Evolutionary conservation across 2,329 filamentous ascomycete species (phyloP).

Genomic region (Xylogone sp.): DNA sequence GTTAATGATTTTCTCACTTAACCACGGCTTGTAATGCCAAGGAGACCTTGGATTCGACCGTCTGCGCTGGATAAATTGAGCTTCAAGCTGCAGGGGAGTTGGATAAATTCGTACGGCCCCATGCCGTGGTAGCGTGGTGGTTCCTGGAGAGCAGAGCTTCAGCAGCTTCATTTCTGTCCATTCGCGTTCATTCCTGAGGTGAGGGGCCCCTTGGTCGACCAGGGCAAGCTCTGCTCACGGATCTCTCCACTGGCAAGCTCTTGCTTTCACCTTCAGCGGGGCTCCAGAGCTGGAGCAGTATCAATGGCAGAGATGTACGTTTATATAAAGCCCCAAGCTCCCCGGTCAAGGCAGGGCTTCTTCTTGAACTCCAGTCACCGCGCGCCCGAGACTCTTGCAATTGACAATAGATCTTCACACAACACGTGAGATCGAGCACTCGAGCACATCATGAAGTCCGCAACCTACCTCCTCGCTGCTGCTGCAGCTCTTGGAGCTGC

Average conservation of each 20-base stretch:
- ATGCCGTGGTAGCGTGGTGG: not conserved
- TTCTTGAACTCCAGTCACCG: not conserved
- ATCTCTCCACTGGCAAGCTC: not conserved
- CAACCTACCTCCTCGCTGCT: not conserved
- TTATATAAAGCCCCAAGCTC: not conserved
- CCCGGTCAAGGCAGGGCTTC: no score
- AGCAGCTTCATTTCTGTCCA: not conserved
- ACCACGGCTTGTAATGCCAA: not conserved
- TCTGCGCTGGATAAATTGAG: not conserved
- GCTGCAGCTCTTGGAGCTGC: not conserved
- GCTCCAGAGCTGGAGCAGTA: not conserved
- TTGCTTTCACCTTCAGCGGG: not conserved
- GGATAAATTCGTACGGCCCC: not conserved
- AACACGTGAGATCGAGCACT: not conserved
- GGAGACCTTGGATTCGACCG: not conserved
- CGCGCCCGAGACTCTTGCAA: not conserved
- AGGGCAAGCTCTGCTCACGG: not conserved
- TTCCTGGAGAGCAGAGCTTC: not conserved
- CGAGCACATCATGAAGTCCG: not conserved
- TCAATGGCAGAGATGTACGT: not conserved
- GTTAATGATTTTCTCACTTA: not conserved
- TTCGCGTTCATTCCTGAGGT: not conserved
- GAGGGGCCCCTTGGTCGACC: not conserved
- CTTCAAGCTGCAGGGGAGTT: not conserved
- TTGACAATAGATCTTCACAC: not conserved